Percentiles rank a stretch among this genome's conserved stretches.
phyloP scores from a whole-genome alignment of 2,329 filamentous ascomycete species.

The Coleophoma crateriformis region DNA sequence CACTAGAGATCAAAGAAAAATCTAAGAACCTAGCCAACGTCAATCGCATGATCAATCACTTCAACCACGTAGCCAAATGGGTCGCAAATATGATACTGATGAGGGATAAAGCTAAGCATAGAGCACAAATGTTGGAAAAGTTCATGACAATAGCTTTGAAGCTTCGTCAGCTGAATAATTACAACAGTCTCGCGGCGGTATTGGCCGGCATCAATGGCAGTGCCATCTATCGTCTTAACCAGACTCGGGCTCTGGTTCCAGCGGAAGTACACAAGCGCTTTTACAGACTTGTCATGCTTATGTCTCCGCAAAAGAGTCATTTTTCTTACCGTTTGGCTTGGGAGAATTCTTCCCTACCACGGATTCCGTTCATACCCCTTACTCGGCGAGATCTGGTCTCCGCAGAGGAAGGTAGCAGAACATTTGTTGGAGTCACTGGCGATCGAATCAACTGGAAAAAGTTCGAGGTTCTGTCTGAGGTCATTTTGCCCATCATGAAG shows the following conservation, averaged over 20 bases:
- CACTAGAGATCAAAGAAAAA: constrained; percentile 63
- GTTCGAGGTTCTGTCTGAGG: constrained; percentile 92
- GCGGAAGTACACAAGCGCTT: constrained; percentile 74
- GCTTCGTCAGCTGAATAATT: constrained; percentile 89
- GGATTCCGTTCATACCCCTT: constrained; percentile 90
- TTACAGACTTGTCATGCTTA: constrained; percentile 80
- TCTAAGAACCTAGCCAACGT: constrained; percentile 79
- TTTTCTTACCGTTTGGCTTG: constrained; percentile 95
- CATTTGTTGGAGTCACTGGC: constrained; percentile 69
- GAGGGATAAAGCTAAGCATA: constrained; percentile 92
- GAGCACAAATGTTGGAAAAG: constrained; percentile 86
- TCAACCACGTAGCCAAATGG: constrained; percentile 80
- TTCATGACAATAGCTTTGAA: constrained; percentile 89
- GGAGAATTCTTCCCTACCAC: constrained; percentile 87
- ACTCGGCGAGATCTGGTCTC: constrained; percentile 86
- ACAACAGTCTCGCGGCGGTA: constrained; percentile 91
- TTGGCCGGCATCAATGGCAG: constrained; percentile 88
- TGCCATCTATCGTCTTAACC: constrained; percentile 74
- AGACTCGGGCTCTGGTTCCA: constrained; percentile 73
- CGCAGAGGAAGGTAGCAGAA: constrained; percentile 87
- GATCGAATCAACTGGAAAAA: constrained; percentile 95
- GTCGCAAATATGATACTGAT: constrained; percentile 80
- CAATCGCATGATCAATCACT: constrained; percentile 90
- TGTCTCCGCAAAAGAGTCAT: constrained; percentile 88
- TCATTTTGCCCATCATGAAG: constrained; percentile 83